A percentile compares a stretch with the other conserved stretches of the same genome.
Evolutionary conservation across 23 red algal species (phyloP).

Genomic region (Chondrus crispus): DNA sequence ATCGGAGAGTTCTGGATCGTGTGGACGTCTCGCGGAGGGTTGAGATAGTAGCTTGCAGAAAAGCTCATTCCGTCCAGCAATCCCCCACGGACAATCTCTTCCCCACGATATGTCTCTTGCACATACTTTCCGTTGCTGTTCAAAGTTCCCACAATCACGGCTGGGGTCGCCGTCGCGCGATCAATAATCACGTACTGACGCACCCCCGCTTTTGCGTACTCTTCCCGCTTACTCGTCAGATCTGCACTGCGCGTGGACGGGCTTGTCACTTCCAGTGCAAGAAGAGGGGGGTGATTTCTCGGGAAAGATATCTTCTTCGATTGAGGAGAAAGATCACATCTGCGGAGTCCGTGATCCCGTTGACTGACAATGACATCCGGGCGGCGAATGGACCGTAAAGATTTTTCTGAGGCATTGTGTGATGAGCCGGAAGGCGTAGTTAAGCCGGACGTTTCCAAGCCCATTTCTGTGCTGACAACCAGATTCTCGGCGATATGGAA

Average conservation of each 20-base stretch:
- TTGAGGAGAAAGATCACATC: not conserved
- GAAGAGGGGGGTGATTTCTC: not conserved
- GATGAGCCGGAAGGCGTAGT: too few species aligned
- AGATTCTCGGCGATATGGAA: not conserved
- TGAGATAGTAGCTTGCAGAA: too few species aligned
- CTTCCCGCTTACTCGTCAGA: not conserved
- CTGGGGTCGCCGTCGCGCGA: too few species aligned
- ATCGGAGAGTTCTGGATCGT: too few species aligned
- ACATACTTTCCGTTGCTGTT: too few species aligned
- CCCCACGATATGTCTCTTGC: too few species aligned
- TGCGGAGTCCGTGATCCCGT: not conserved
- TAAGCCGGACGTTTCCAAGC: not conserved
- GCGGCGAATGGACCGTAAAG: not conserved
- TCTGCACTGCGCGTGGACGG: not conserved
- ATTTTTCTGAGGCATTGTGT: not conserved
- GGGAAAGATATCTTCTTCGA: not conserved
- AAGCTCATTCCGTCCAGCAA: too few species aligned
- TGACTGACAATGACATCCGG: not conserved
- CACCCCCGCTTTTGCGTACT: not conserved
- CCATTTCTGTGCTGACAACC: not conserved
- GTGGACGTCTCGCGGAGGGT: too few species aligned
- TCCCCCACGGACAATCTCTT: too few species aligned
- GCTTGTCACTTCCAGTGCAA: not conserved
- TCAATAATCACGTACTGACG: not conserved
- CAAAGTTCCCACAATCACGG: too few species aligned